Percentiles rank a stretch among this genome's conserved stretches.
Evolutionary conservation across 306 rosid species (phyloP).

Genomic region (Casuarina cunninghamiana): DNA sequence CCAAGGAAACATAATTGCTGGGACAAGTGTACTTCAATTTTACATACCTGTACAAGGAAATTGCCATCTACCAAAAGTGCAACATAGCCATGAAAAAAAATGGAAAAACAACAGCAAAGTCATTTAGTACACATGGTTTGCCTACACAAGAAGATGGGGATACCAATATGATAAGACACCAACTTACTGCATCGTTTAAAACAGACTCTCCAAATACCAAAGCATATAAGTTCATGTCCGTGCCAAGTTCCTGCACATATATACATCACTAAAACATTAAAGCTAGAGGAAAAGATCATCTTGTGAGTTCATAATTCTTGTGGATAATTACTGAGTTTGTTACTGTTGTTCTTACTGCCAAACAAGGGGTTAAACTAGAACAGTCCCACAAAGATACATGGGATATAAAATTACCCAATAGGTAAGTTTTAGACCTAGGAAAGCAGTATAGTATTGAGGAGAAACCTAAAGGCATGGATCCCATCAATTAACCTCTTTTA

Average conservation of each 20-base stretch:
- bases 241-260: slow-evolving; percentile 80
- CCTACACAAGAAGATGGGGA: slow-evolving; percentile 21
- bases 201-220: slow-evolving; percentile 99
- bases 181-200: slow-evolving; percentile 91
- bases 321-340: too few relatives aligned
- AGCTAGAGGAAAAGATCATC: neutral
- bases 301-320: neutral
- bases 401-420: neutral
- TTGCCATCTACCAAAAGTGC: slow-evolving; percentile 77
- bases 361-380: neutral
- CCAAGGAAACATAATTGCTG: slow-evolving; percentile 11
- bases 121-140: slow-evolving; percentile 27
- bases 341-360: neutral
- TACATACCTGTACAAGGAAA: slow-evolving; percentile 91
- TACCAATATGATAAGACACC: slow-evolving; percentile 16
- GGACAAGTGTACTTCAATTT: slow-evolving; percentile 18
- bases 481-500: too few relatives aligned
- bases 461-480: too few relatives aligned
- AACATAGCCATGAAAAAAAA: slow-evolving; percentile 19
- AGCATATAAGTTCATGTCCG: slow-evolving; percentile 90
- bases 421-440: neutral
- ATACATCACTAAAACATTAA: too few relatives aligned
- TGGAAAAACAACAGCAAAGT: slow-evolving; percentile 3
- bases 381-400: neutral
- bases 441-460: too few relatives aligned